phyloP scores from a whole-genome alignment of 2,329 filamentous ascomycete species.

The Grosmannia serpens region DNA sequence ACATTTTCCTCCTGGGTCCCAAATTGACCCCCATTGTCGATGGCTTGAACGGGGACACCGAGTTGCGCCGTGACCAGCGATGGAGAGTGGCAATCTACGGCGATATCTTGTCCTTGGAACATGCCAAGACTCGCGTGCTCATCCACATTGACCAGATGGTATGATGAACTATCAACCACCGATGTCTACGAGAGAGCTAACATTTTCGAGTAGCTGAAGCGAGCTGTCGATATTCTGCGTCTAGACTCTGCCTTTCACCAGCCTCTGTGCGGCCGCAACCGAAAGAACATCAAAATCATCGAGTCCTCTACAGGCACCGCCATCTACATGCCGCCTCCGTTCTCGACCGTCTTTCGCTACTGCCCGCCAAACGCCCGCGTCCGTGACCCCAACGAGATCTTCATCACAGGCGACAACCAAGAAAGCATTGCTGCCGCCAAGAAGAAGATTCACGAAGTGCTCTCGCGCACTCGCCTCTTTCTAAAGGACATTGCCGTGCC shows the following conservation, averaged over 20 bases:
- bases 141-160: constrained; percentile 97
- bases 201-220: constrained; percentile 43
- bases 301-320: constrained; percentile 92
- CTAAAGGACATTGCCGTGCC: constrained; percentile 90
- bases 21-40: constrained; percentile 72
- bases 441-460: constrained; percentile 78
- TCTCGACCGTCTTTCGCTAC: constrained; percentile 85
- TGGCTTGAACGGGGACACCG: constrained; percentile 62
- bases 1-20: constrained; percentile 90
- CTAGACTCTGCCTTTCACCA: constrained; percentile 83
- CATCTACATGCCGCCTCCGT: constrained; percentile 95
- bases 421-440: constrained; percentile 83
- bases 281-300: constrained; percentile 96
- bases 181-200: not conserved
- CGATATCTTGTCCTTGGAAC: constrained; percentile 88
- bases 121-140: constrained; percentile 89
- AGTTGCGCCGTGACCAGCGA: constrained; percentile 78
- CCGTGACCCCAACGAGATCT: constrained; percentile 79
- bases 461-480: constrained; percentile 67
- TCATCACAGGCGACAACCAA: constrained; percentile 81
- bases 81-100: constrained; percentile 92
- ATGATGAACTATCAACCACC: constrained; percentile 20
- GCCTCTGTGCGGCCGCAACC: constrained; percentile 80
- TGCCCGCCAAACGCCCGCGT: constrained; percentile 70
- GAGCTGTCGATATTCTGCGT: constrained; percentile 66